Conservation (phyloP, 2,329 filamentous ascomycete species). For the Sporothrix variecibatus region DNA sequence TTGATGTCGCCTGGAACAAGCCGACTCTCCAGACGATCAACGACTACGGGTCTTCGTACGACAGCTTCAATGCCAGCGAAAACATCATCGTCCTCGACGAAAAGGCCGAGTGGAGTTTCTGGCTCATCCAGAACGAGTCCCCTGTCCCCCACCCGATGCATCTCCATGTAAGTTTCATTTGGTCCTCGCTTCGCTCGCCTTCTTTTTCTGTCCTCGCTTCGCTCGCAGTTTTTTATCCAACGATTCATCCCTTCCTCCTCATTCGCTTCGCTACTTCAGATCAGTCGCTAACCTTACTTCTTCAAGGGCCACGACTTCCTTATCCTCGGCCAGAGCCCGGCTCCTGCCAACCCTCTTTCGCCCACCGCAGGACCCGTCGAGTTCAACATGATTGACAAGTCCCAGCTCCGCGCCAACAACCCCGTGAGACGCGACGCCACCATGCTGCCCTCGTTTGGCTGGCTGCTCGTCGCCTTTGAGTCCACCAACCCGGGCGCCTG, state of each 20-base stretch:
- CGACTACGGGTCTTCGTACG: background rate
- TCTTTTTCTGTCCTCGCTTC: background rate
- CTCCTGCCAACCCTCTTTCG: slow-evolving; percentile 41
- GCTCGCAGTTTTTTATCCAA: too few species aligned
- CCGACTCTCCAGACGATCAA: slow-evolving; percentile 41
- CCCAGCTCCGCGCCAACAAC: slow-evolving; percentile 39
- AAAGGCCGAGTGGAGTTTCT: slow-evolving; percentile 37
- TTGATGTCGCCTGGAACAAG: slow-evolving; percentile 42
- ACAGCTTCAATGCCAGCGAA: background rate
- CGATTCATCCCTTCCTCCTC: too few species aligned
- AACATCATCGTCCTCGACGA: slow-evolving; percentile 21
- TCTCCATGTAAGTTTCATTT: slow-evolving; percentile 34
- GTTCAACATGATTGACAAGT: slow-evolving; percentile 39
- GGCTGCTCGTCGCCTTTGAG: slow-evolving; percentile 48
- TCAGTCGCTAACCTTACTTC: background rate
- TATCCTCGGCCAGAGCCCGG: slow-evolving; percentile 33
- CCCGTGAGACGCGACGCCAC: slow-evolving; percentile 49
- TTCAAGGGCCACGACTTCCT: slow-evolving; percentile 35
- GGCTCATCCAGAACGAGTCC: slow-evolving; percentile 38
- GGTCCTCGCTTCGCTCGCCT: too few species aligned
- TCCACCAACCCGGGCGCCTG: slow-evolving; percentile 51
- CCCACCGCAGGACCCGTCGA: slow-evolving; percentile 29
- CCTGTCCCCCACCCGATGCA: slow-evolving; percentile 35
- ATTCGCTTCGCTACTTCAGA: too few species aligned
- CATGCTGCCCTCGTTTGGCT: slow-evolving; percentile 44